phyloP scores from a whole-genome alignment of 305 asterid genomes.

The Euphrasia arctica region DNA sequence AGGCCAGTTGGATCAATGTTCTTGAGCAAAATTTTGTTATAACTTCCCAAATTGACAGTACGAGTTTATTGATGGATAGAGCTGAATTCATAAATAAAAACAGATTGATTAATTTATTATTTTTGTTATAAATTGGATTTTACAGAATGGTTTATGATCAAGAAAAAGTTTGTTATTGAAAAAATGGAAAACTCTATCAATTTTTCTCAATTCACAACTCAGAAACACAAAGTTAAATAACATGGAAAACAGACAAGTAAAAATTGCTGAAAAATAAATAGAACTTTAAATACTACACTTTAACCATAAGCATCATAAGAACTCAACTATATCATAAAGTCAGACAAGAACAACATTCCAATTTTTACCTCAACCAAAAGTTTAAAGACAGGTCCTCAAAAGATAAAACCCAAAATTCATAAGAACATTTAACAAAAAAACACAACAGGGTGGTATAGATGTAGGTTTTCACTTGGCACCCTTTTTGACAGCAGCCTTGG shows the following conservation, averaged over 20 bases:
- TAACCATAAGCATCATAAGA: not conserved
- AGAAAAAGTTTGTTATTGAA: too few species aligned
- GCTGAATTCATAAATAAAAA: too few species aligned
- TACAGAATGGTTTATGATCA: not conserved
- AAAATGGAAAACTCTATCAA: too few species aligned
- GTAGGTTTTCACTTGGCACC: constrained; percentile 31
- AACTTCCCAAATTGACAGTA: too few species aligned
- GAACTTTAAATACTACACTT: too few species aligned
- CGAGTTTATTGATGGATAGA: too few species aligned
- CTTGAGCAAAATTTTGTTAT: not conserved
- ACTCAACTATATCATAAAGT: not conserved
- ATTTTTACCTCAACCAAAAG: not conserved
- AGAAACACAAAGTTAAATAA: too few species aligned
- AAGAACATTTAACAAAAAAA: constrained; percentile 6
- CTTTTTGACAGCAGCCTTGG: constrained; percentile 40
- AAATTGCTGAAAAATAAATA: too few species aligned
- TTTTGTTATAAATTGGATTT: too few species aligned
- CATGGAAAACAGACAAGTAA: too few species aligned
- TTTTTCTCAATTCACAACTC: too few species aligned
- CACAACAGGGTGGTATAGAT: not conserved
- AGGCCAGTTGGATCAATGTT: constrained; percentile 14
- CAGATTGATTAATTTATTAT: too few species aligned
- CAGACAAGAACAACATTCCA: not conserved
- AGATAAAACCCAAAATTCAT: not conserved
- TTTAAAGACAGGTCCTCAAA: not conserved